Conservation (phyloP, 2,329 filamentous ascomycete genomes). For the Didymella segeticola region DNA sequence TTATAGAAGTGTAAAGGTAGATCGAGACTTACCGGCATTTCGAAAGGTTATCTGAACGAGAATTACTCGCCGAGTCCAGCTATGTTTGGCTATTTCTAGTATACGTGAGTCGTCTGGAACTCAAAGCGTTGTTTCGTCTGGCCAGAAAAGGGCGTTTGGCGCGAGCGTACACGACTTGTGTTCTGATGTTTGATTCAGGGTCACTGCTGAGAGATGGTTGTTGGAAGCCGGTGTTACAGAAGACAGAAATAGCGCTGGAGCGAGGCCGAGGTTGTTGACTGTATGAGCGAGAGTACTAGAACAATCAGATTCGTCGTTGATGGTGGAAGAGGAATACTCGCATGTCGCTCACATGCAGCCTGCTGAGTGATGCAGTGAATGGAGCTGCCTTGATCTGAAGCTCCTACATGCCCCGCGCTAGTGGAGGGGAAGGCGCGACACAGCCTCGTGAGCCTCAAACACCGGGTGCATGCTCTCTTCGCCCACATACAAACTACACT, state of each 20-base stretch:
- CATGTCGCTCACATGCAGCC: not conserved
- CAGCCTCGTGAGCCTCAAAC: not conserved
- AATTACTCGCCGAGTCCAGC: slow-evolving; percentile 10
- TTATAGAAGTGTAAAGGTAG: slow-evolving; percentile 14
- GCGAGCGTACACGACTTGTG: slow-evolving; percentile 9
- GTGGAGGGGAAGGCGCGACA: slow-evolving; percentile 16
- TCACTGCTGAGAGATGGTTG: slow-evolving; percentile 14
- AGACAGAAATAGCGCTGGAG: slow-evolving; percentile 20
- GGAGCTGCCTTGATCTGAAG: slow-evolving; percentile 29
- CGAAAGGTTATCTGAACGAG: slow-evolving; percentile 12
- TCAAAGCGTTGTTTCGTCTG: slow-evolving; percentile 18
- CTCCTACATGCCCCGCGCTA: slow-evolving; percentile 28
- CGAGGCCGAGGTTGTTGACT: not conserved
- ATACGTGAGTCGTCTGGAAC: slow-evolving; percentile 3
- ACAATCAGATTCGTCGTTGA: not conserved
- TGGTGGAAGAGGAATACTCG: not conserved
- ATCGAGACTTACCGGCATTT: slow-evolving; percentile 41
- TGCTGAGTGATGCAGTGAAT: slow-evolving; percentile 18
- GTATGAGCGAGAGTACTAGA: not conserved
- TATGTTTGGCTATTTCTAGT: slow-evolving; percentile 21
- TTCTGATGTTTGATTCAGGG: slow-evolving; percentile 27
- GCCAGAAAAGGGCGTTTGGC: slow-evolving; percentile 3
- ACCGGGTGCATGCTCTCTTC: not conserved
- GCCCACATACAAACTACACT: not conserved
- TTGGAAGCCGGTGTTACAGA: slow-evolving; percentile 31